Evolutionary conservation across 345 rosid genomes (phyloP).

Genomic region (Arabis hirsuta): DNA sequence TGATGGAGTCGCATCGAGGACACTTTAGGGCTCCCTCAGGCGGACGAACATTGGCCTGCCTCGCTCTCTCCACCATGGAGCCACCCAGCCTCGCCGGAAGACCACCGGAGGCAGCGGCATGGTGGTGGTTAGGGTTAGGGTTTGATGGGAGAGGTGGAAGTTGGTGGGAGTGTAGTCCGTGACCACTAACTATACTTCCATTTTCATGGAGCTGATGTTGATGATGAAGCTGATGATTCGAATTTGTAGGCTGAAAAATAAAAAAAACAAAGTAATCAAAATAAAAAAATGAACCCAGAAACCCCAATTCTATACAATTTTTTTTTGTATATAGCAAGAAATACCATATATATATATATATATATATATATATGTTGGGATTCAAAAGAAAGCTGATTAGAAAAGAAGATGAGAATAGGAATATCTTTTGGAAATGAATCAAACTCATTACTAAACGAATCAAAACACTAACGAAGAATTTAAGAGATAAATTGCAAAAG

Average conservation of each 20-base stretch:
- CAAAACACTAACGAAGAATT: constrained; percentile 31
- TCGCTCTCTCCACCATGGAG: constrained; percentile 74
- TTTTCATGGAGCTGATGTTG: constrained; percentile 36
- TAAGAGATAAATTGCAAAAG: constrained; percentile 31
- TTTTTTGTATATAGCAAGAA: constrained; percentile 15
- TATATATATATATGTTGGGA: constrained; percentile 36
- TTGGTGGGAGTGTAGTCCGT: constrained; percentile 43
- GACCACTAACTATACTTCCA: constrained; percentile 43
- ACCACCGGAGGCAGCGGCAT: constrained; percentile 37
- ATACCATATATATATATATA: constrained; percentile 39
- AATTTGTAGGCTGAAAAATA: constrained; percentile 48
- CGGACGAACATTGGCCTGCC: constrained; percentile 62
- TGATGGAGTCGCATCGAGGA: constrained; percentile 76
- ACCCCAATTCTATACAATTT: background rate
- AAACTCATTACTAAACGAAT: constrained; percentile 41
- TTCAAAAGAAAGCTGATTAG: constrained; percentile 48
- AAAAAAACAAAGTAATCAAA: constrained; percentile 27
- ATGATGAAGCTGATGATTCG: constrained; percentile 36
- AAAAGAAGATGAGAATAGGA: constrained; percentile 59
- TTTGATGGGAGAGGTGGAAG: constrained; percentile 55
- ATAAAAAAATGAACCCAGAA: constrained; percentile 17
- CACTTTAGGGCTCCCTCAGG: constrained; percentile 67
- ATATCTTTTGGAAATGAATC: constrained; percentile 55
- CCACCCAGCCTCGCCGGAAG: constrained; percentile 51
- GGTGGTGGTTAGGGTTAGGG: constrained; percentile 45